Conservation (phyloP, 345 rosid species). For the Chamaenerion angustifolium region DNA sequence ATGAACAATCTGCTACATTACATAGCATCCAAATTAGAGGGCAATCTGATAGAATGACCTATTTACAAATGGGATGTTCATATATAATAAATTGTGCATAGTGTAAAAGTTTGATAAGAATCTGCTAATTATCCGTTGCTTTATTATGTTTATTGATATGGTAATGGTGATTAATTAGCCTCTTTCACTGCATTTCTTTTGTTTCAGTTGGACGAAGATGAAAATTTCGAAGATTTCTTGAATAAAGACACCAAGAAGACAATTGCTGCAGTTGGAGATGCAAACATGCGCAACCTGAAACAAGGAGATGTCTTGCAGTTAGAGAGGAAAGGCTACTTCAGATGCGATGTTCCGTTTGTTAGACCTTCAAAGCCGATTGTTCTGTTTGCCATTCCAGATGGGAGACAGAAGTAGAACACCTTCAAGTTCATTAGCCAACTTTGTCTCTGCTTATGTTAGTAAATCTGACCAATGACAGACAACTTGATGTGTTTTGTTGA, state of each 20-base stretch:
- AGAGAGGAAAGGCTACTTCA: constrained; percentile 90
- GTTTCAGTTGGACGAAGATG: constrained; percentile 79
- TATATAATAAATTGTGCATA: too few species aligned
- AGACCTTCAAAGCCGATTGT: constrained; percentile 61
- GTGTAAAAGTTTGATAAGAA: too few species aligned
- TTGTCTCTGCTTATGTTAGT: too few species aligned
- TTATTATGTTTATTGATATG: too few species aligned
- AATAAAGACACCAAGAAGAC: constrained; percentile 63
- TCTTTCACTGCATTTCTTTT: constrained; percentile 2
- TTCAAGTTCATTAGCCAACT: constrained; percentile 7
- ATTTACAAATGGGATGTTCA: too few species aligned
- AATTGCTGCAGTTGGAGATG: constrained; percentile 64
- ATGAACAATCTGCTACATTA: too few species aligned
- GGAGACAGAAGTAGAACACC: constrained; percentile 27
- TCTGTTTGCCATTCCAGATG: constrained; percentile 77
- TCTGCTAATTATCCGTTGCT: too few species aligned
- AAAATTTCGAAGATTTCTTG: constrained; percentile 45
- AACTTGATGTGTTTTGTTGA: too few species aligned
- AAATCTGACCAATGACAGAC: too few species aligned
- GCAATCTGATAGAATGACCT: too few species aligned
- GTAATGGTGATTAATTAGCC: too few species aligned
- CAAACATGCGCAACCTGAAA: constrained; percentile 70
- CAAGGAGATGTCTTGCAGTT: constrained; percentile 65
- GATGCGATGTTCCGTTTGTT: constrained; percentile 67
- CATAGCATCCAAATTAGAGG: too few species aligned